These are phyloP conservation scores for Corniculantispora saksenae DNA, from an alignment of 2,329 filamentous ascomycete species.

Conservation along the genomic window DNA sequence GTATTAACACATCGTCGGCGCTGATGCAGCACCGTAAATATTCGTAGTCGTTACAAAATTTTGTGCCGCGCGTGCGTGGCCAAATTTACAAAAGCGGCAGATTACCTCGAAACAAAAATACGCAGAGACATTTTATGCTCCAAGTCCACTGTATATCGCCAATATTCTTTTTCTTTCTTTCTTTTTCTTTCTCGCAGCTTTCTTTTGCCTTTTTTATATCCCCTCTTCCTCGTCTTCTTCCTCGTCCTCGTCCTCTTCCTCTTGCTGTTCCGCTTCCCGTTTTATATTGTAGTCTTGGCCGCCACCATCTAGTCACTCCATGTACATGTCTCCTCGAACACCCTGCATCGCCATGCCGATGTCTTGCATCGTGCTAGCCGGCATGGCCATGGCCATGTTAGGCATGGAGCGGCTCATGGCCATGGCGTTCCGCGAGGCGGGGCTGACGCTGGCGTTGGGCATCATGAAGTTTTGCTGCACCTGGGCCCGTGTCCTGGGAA, in stretches of 20 bases:
- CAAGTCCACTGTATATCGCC: background rate
- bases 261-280: background rate
- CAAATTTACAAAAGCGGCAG: slow-evolving; percentile 1
- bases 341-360: slow-evolving; percentile 49
- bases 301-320: slow-evolving; percentile 40
- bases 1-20: slow-evolving; percentile 36
- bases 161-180: background rate
- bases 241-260: background rate
- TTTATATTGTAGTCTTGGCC: background rate
- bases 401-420: slow-evolving; percentile 48
- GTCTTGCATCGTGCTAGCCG: slow-evolving; percentile 43
- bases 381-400: slow-evolving; percentile 46
- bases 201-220: slow-evolving; percentile 10
- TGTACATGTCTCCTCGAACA: slow-evolving; percentile 53
- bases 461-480: slow-evolving; percentile 44
- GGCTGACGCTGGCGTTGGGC: slow-evolving; percentile 41
- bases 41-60: slow-evolving; percentile 33
- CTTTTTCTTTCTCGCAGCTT: slow-evolving; percentile 11
- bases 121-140: background rate
- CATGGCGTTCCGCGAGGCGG: slow-evolving; percentile 39
- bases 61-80: background rate
- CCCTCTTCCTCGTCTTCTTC: background rate
- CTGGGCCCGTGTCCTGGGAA: slow-evolving; percentile 42
- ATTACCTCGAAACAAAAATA: background rate
- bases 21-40: slow-evolving; percentile 26